Base-by-base conservation (phyloP, 805 yeast genomes). In the Cyberlindnera sargentensis region DNA sequence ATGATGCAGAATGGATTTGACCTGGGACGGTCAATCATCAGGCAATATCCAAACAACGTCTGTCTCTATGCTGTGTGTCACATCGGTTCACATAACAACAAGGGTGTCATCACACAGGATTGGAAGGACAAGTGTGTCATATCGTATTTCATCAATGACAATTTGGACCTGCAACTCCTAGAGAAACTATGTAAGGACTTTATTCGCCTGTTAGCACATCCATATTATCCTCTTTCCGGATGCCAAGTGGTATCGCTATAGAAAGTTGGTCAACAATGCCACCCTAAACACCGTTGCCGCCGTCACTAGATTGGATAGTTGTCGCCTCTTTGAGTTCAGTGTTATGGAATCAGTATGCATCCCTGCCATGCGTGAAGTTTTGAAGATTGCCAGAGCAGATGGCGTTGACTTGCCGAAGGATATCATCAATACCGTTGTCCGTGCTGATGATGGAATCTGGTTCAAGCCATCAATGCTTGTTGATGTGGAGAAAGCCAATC, bases 391-490 rank as follows among this genome's bases (percentile, higher is more conserved):
- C 7, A 75, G 73, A 43, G 78, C 85, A 11, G 90, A 82, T 45
- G 86, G 86, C 0, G 71, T 74, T 30, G 69, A 66, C 5, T 55
- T 84, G 31, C 77, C 79, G 2, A 70, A 61, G 15, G 75, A 65
- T 26, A 61, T 70, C 11, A 75, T 75, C 46, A 68, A 76, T 30
- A 48, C 55, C 38, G 74, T 78, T 65, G 60, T 78, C 31, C 79
- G 77, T 47, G 68, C 77, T 20, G 84, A 80, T 56, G 83, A 72
- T 45, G 77, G 77, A 8, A 68, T 65, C 31, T 75, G 72, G 63
- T 84, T 75, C 61, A 69, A 71, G 43, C 91, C 90, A 3, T 81
- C 88, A 4, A 84, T 84, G 91, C 65, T 74, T 46, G 82, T 82
- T n/a, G 91, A 84, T 57, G 73, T 72, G 15, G 66, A 74, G 40